phyloP scores from a whole-genome alignment of 2,329 filamentous ascomycete species.

The Pseudogymnoascus sp. region DNA sequence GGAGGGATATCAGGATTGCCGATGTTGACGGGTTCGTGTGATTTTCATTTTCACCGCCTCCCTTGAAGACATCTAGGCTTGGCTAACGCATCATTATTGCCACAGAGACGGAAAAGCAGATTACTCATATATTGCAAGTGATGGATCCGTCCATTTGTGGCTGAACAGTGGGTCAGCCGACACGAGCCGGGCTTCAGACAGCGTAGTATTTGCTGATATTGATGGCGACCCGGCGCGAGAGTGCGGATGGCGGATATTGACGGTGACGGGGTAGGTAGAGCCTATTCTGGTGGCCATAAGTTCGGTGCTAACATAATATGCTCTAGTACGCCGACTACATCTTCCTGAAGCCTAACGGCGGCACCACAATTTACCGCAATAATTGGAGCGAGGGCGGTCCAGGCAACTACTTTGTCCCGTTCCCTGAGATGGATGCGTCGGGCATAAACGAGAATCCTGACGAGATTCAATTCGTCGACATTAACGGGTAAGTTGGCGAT shows the following conservation, averaged over 20 bases:
- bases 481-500: neutral
- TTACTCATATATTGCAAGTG: neutral
- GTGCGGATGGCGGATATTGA: neutral
- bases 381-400: neutral
- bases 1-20: neutral
- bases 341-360: neutral
- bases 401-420: neutral
- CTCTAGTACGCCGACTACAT: neutral
- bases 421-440: neutral
- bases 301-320: neutral
- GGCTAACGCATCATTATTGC: neutral
- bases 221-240: neutral
- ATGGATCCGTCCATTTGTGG: neutral
- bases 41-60: neutral
- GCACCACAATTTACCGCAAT: neutral
- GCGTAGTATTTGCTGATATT: neutral
- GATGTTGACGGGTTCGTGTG: neutral
- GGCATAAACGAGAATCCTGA: neutral
- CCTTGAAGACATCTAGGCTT: neutral
- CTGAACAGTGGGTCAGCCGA: neutral
- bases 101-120: neutral
- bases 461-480: neutral
- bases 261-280: neutral
- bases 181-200: neutral
- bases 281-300: neutral